Percentiles rank a stretch among this genome's conserved stretches.
These are phyloP conservation scores for Aspergillus arachidicola DNA, from an alignment of 2,329 filamentous ascomycete genomes.

Conservation along the genomic window DNA sequence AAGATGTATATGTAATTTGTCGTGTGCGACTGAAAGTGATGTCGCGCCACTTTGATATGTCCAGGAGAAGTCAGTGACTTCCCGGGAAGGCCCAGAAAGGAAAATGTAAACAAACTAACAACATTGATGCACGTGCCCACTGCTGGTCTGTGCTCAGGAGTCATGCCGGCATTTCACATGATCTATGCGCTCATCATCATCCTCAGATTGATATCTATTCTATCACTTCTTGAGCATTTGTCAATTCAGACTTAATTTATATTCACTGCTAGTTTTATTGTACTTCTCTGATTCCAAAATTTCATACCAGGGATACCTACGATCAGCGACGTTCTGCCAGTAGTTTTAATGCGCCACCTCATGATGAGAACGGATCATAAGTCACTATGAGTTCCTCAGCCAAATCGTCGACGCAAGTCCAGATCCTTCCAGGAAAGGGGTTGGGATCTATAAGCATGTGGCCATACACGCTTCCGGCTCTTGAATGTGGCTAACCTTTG, in stretches of 20 bases:
- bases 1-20: not conserved
- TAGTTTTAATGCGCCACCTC: not conserved
- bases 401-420: conserved; percentile 48
- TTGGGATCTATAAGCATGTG: conserved; percentile 62
- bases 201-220: not conserved
- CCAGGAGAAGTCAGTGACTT: conserved; percentile 1
- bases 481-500: conserved; percentile 26
- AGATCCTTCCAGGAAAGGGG: conserved; percentile 67
- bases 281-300: not conserved
- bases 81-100: conserved; percentile 21
- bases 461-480: conserved; percentile 11
- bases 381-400: conserved; percentile 37
- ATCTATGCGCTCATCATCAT: conserved; percentile 23
- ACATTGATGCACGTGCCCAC: conserved; percentile 18
- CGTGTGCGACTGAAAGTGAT: not conserved
- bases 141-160: conserved; percentile 12
- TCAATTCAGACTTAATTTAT: too few relatives aligned
- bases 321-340: not conserved
- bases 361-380: conserved; percentile 17
- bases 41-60: not conserved
- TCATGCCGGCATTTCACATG: conserved; percentile 33
- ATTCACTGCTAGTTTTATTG: too few relatives aligned
- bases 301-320: not conserved
- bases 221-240: not conserved
- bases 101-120: conserved; percentile 37